Conservation (phyloP, 106 monocot genomes). For the Apostasia ramifera region DNA sequence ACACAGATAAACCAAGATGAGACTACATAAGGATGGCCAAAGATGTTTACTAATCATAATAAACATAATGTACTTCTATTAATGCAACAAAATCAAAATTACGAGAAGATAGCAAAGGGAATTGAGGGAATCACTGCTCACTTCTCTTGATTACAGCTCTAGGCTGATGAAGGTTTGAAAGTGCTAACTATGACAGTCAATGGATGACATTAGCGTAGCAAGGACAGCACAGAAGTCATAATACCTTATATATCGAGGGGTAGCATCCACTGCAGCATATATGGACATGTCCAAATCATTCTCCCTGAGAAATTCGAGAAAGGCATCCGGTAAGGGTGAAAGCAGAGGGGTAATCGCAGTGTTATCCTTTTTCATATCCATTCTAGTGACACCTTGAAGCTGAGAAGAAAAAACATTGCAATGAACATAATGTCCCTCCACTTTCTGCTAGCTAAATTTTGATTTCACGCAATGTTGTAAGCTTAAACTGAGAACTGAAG, state of each 20-base stretch:
- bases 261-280: conserved; percentile 28
- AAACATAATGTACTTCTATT: neutral
- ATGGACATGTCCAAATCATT: conserved; percentile 70
- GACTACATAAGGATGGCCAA: neutral
- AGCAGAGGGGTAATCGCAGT: neutral
- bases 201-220: neutral
- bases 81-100: neutral
- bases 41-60: neutral
- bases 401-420: neutral
- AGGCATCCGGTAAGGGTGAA: conserved; percentile 47
- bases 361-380: neutral
- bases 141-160: neutral
- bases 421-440: neutral
- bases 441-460: neutral
- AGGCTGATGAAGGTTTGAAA: neutral
- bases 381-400: neutral
- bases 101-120: neutral
- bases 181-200: neutral
- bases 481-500: neutral
- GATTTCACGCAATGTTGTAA: neutral
- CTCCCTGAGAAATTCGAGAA: conserved; percentile 61
- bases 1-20: neutral
- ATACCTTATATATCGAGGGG: conserved; percentile 91
- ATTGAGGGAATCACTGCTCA: neutral
- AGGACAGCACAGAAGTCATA: neutral